Evolutionary conservation across 805 yeast species (phyloP), one percentile per base, ranked within the genome.

Genomic region (Sporopachydermia lactativora): DNA sequence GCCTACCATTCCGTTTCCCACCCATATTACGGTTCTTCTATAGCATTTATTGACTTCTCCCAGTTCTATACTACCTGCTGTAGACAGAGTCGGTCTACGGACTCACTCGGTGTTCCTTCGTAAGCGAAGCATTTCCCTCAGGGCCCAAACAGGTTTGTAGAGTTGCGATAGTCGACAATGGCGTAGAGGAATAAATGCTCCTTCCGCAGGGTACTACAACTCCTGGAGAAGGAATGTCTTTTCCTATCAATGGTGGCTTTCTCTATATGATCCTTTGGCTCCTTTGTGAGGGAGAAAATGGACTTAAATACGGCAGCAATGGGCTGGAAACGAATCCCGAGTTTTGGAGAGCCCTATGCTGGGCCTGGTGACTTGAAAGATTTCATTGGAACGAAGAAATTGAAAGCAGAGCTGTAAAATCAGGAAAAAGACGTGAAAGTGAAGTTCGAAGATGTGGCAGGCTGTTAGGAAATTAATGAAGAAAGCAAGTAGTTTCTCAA

Each of bases 401-500:
- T 83, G 14, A 78, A 73, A 49, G 92, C 92, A 34, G 82, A 81
- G 58, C 64, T 75, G 44, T 85, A 81, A 64, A 82, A 85, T 59
- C 83, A 81, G 50, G 89, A 81, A 50, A 77, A 81, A 3, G 86
- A 82, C 46, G 81, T 86, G 45, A 81, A 81, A 52, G 76, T 83
- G 39, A 77, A 74, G 47, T 86, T 88, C 56, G 76, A 75, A 46
- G 95, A 88, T 55, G 96, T 86, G 41, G 96, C 96, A 1, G 96
- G 96, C 17, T 81, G 89, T 66, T 83, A 83, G 50, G 96, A 86
- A 59, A 92, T 95, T 15, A 86, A 86, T 55, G 89, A 80, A 55
- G 96, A 86, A 62, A 85, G 88, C 49, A 82, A 84, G 94, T 96
- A 86, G 61, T 86, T 86, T 65, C 96, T 86, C 41, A 76, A 78